Percentiles rank a stretch among this genome's conserved stretches.
Evolutionary conservation across 148 eudicot species (phyloP).

Genomic region (Camellia sinensis): DNA sequence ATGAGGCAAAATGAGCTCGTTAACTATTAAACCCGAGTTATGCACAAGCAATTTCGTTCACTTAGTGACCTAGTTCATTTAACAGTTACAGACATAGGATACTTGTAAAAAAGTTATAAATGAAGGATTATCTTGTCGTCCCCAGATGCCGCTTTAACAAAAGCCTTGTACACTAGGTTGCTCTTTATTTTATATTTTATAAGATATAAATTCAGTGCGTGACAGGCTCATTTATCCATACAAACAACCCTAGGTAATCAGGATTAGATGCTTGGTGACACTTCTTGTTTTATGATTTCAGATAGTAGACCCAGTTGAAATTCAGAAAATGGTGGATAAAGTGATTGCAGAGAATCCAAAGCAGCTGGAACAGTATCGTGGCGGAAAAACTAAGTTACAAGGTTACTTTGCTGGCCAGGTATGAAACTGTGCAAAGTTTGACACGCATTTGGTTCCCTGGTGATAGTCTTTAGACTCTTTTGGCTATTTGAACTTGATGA

Average conservation of each 20-base stretch:
- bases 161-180: no score
- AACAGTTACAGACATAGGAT: background rate
- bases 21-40: background rate
- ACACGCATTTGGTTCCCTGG: background rate
- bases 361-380: conserved; percentile 86
- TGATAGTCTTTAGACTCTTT: background rate
- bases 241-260: background rate
- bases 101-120: no score
- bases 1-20: background rate
- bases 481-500: background rate
- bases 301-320: conserved; percentile 74
- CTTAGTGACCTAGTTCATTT: background rate
- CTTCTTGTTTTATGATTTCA: conserved; percentile 27
- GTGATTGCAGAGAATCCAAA: conserved; percentile 72
- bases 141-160: no score
- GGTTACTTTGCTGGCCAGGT: conserved; percentile 97
- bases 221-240: background rate
- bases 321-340: conserved; percentile 76
- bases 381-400: conserved; percentile 88
- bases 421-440: conserved; percentile 1
- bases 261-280: background rate
- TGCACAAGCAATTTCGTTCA: background rate
- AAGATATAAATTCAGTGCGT: no score
- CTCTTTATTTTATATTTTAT: no score
- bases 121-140: no score